Evolutionary conservation across 2,329 filamentous ascomycete species (phyloP).

Genomic region (Pseudocercospora cruenta): DNA sequence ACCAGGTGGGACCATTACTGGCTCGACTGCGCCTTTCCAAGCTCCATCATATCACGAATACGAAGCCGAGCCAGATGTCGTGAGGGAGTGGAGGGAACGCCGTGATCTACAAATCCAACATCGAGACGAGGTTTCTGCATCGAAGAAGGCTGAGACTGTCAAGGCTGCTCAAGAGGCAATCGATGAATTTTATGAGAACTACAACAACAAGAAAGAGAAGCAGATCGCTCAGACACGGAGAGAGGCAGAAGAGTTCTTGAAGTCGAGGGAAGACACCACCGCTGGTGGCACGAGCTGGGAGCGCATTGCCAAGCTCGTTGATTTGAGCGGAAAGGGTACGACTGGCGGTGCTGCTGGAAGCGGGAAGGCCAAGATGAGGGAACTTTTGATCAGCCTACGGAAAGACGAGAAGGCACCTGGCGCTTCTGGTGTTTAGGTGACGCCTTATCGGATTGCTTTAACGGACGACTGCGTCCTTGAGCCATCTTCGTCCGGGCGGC

Average conservation of each 20-base stretch:
- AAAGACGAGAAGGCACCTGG: slow-evolving; percentile 88
- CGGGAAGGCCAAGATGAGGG: slow-evolving; percentile 94
- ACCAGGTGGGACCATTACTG: slow-evolving; percentile 79
- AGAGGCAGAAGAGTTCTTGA: slow-evolving; percentile 91
- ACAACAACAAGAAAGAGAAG: slow-evolving; percentile 98
- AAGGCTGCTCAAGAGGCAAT: slow-evolving; percentile 91
- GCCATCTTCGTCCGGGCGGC: not conserved
- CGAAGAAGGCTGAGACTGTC: slow-evolving; percentile 82
- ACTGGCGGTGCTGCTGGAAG: slow-evolving; percentile 86
- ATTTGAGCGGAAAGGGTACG: slow-evolving; percentile 88
- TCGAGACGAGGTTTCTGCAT: slow-evolving; percentile 79
- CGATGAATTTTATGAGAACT: slow-evolving; percentile 99
- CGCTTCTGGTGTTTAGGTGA: slow-evolving; percentile 47
- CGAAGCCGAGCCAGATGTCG: slow-evolving; percentile 85
- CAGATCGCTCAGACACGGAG: slow-evolving; percentile 81
- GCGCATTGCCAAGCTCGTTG: slow-evolving; percentile 95
- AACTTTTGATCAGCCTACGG: slow-evolving; percentile 80
- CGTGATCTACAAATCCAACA: slow-evolving; percentile 81
- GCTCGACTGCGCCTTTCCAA: slow-evolving; percentile 62
- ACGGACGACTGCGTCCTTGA: not conserved
- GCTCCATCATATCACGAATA: slow-evolving; percentile 59
- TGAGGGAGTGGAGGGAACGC: slow-evolving; percentile 87
- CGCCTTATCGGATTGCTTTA: not conserved
- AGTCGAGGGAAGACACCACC: slow-evolving; percentile 85
- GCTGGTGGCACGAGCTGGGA: slow-evolving; percentile 98